Evolutionary conservation across 2,329 filamentous ascomycete genomes (phyloP), one percentile per base, ranked within the genome.

Genomic region (Alternaria consortialis): DNA sequence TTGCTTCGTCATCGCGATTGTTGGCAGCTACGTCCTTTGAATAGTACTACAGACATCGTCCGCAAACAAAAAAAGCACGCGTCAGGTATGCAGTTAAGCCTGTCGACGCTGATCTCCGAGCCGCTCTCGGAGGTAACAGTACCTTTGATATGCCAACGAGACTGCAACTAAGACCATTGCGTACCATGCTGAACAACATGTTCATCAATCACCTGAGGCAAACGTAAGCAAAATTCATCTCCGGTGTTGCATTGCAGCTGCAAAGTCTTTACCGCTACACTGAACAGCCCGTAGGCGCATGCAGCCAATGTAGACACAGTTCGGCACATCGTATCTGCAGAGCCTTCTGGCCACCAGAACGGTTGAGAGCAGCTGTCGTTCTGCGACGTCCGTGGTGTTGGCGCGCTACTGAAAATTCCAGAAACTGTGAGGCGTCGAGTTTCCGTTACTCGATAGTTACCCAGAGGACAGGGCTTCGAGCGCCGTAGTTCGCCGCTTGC

Each of bases 371-470:
- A 58, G 53, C 44, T 29, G 29, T 55, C 20, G 47, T 60, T 17
- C 27, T 27, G 58, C 48, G 51, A 52, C 44, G 43, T 51, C 40
- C 56, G 53, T 36, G 53, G 54, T 52, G 56, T 67, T 58, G 57
- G 58, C 55, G 46, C 65, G 64, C 68, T 64, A 67, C 63, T 57
- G 50, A 55, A 29, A 34, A 46, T 46, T 27, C 36, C 53, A 61
- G 50, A 55, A 56, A 25, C 46, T 13, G 31, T 27, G 40, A 57
- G 39, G 53, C 53, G 27, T 60, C 23, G 37, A 63, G 63, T 70
- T 67, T 72, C 66, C 57, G 74, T 78, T 78, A 78, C 75, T 78
- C 74, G 75, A 78, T 77, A 62, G 61, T 61, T 58, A 58, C 54
- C 40, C 11, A 17, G 58, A 59, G 29, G 72, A 72, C 66, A 68